phyloP scores from a whole-genome alignment of 148 eudicot genomes.

The Vaccinium myrtillus region DNA sequence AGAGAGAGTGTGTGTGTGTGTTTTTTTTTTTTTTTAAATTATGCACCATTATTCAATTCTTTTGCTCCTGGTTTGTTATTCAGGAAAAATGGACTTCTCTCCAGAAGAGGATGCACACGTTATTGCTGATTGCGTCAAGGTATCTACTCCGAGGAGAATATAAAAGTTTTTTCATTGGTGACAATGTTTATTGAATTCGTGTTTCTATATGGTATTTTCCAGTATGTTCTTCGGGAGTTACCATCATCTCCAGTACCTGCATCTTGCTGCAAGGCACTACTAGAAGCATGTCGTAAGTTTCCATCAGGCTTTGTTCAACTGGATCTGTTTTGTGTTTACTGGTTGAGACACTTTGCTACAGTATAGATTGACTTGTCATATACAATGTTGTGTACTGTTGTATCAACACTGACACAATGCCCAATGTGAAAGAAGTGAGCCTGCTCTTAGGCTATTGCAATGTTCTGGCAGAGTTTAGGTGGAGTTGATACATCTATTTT shows the following conservation, averaged over 20 bases:
- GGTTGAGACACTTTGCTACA: not conserved
- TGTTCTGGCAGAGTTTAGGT: constrained; percentile 8
- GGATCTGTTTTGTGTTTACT: not conserved
- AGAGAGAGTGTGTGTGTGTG: too few species aligned
- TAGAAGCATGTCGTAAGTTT: constrained; percentile 91
- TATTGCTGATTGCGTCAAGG: constrained; percentile 84
- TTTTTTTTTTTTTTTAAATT: not conserved
- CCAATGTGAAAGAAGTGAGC: not conserved
- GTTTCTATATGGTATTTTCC: constrained; percentile 25
- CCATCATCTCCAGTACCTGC: constrained; percentile 99
- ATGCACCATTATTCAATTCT: not conserved
- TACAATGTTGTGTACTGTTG: not conserved
- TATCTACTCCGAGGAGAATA: constrained; percentile 8
- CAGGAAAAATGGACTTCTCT: constrained; percentile 84
- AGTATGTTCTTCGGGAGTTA: constrained; percentile 87
- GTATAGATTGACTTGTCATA: too few species aligned
- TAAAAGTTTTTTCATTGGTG: not conserved
- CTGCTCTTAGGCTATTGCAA: not conserved
- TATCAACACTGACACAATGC: not conserved
- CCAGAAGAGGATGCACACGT: constrained; percentile 86
- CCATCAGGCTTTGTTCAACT: not conserved
- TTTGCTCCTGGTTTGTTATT: constrained; percentile 2
- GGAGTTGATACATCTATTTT: not conserved
- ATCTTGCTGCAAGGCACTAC: constrained; percentile 93
- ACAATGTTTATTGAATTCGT: not conserved